Evolutionary conservation across 2,329 filamentous ascomycete genomes (phyloP).

Genomic region (Trichoderma brevicompactum): DNA sequence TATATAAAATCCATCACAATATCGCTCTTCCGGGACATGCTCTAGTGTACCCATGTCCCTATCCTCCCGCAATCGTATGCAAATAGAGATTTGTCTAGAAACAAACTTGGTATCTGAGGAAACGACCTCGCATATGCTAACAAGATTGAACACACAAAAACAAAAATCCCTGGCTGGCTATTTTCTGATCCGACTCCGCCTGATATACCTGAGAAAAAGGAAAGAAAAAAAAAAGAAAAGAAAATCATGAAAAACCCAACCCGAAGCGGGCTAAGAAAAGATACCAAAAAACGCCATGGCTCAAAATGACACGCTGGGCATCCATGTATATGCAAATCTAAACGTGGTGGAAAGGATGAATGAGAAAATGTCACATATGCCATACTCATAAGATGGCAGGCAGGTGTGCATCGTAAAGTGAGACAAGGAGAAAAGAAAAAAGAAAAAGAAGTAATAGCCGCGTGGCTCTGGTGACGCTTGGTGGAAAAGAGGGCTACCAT

Average conservation of each 20-base stretch:
- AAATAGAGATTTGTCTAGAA: slow-evolving; percentile 15
- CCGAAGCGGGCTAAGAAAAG: neutral
- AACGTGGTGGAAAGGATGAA: neutral
- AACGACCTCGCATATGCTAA: slow-evolving; percentile 11
- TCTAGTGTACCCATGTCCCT: slow-evolving; percentile 14
- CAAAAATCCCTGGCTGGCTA: neutral
- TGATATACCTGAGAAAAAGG: neutral
- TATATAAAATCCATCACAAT: neutral
- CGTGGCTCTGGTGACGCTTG: slow-evolving; percentile 2
- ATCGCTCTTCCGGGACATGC: slow-evolving; percentile 11
- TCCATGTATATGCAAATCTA: slow-evolving; percentile 17
- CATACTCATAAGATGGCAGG: neutral
- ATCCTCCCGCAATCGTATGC: slow-evolving; percentile 6
- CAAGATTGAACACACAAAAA: slow-evolving; percentile 1
- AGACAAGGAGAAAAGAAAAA: neutral
- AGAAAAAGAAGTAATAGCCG: neutral
- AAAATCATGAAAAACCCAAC: neutral
- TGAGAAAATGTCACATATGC: neutral
- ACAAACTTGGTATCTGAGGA: slow-evolving; percentile 23
- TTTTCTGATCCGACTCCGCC: slow-evolving; percentile 10
- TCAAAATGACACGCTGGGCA: slow-evolving; percentile 14
- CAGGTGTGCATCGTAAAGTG: neutral
- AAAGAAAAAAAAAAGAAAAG: neutral
- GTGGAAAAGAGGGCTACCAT: too few species aligned
- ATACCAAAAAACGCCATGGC: slow-evolving; percentile 13